These are phyloP conservation scores for Polyporus tsugae DNA, from an alignment of 1,284 basidiomycete species.

Conservation along the genomic window DNA sequence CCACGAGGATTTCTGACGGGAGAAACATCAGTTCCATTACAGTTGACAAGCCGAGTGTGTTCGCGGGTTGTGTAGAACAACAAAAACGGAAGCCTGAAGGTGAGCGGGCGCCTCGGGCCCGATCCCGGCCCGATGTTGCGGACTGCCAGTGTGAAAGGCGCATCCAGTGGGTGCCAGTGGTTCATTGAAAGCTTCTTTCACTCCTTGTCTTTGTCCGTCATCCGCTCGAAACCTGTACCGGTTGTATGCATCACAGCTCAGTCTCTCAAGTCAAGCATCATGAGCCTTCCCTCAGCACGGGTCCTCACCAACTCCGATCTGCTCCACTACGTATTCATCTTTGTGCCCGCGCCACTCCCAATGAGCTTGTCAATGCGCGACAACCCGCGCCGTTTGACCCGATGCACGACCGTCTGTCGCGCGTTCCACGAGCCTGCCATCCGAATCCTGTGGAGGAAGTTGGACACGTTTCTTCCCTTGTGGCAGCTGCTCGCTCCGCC, in stretches of 20 bases:
- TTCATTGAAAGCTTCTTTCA: too few species aligned
- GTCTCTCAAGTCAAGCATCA: not conserved
- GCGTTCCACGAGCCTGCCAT: not conserved
- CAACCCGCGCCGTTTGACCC: not conserved
- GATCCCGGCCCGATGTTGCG: too few species aligned
- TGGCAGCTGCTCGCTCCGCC: constrained; percentile 11
- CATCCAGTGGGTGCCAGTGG: too few species aligned
- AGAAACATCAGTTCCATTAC: constrained; percentile 20
- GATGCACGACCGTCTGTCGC: constrained; percentile 4
- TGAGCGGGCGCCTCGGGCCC: too few species aligned
- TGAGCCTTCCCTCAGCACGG: not conserved
- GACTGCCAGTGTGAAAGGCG: too few species aligned
- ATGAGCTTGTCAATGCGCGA: not conserved
- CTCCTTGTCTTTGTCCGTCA: too few species aligned
- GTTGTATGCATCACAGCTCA: not conserved
- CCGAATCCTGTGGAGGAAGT: constrained; percentile 9
- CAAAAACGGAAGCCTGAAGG: too few species aligned
- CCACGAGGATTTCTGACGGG: constrained; percentile 41
- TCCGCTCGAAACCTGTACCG: too few species aligned
- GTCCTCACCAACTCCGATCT: not conserved
- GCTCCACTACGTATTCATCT: not conserved
- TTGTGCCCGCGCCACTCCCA: not conserved
- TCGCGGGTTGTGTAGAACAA: not conserved
- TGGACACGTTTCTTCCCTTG: not conserved
- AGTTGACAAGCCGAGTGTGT: not conserved